These are phyloP conservation scores for rapeseed (Brassica napus) DNA, from an alignment of 345 rosid genomes.

Conservation along the genomic window DNA sequence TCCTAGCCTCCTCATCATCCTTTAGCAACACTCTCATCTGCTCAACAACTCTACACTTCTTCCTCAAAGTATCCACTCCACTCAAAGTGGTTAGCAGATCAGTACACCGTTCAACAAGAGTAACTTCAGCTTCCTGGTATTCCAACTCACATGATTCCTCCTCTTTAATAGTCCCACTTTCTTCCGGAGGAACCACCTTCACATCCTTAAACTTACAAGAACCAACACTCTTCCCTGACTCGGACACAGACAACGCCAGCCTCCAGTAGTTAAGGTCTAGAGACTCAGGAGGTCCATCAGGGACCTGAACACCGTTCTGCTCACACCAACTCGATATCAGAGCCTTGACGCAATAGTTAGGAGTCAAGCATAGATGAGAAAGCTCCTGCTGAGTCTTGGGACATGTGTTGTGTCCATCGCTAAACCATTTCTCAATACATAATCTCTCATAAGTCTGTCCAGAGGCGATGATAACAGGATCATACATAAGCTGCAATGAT, in stretches of 20 bases:
- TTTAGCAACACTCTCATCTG: conserved; percentile 66
- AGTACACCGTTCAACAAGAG: conserved; percentile 49
- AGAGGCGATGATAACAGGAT: conserved; percentile 92
- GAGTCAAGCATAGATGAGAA: conserved; percentile 82
- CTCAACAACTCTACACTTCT: conserved; percentile 67
- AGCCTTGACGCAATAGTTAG: conserved; percentile 93
- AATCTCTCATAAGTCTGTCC: conserved; percentile 94
- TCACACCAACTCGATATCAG: conserved; percentile 94
- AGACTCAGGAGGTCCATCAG: conserved; percentile 83
- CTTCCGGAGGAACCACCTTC: conserved; percentile 77
- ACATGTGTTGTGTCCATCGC: conserved; percentile 89
- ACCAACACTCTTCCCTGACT: conserved; percentile 52
- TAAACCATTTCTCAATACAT: conserved; percentile 95
- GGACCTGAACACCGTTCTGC: conserved; percentile 74
- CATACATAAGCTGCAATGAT: conserved; percentile 93
- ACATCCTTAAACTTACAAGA: conserved; percentile 57
- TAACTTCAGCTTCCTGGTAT: conserved; percentile 39
- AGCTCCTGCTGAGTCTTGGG: conserved; percentile 87
- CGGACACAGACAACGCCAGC: conserved; percentile 70
- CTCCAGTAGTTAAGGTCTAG: conserved; percentile 93
- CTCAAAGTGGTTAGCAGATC: conserved; percentile 54
- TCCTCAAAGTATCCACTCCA: conserved; percentile 50
- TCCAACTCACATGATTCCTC: conserved; percentile 43
- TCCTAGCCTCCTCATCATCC: conserved; percentile 92
- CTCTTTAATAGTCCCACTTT: conserved; percentile 60